These are phyloP conservation scores for Wickerhamiella occidentalis DNA, from an alignment of 805 yeast genomes.

Conservation along the genomic window DNA sequence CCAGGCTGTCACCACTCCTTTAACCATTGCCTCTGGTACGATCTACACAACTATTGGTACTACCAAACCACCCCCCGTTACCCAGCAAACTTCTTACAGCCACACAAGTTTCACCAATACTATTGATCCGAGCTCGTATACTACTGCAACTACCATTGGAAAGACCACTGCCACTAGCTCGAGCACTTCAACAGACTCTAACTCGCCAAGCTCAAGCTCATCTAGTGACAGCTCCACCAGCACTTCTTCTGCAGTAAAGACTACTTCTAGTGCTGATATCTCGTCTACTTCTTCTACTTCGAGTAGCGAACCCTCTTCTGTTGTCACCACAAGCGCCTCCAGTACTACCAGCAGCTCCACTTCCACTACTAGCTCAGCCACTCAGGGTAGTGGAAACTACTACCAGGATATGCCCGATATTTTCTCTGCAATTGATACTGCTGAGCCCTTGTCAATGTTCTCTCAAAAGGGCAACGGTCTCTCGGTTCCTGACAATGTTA, in stretches of 20 bases:
- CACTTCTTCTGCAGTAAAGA: constrained; percentile 2
- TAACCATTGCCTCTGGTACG: constrained; percentile 26
- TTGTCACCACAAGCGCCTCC: not conserved
- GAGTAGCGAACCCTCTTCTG: constrained; percentile 1
- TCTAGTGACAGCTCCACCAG: not conserved
- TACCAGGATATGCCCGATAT: constrained; percentile 31
- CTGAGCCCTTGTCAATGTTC: constrained; percentile 38
- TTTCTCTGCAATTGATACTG: constrained; percentile 38
- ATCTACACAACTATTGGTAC: constrained; percentile 26
- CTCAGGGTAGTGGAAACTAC: constrained; percentile 18
- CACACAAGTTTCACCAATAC: constrained; percentile 25
- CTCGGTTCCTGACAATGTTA: constrained; percentile 37
- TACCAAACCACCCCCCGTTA: constrained; percentile 26
- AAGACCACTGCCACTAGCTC: constrained; percentile 3
- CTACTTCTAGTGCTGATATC: not conserved
- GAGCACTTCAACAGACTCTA: not conserved
- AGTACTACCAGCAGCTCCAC: no score
- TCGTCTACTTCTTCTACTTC: constrained; percentile 1
- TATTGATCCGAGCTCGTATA: constrained; percentile 27
- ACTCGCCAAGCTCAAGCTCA: no score
- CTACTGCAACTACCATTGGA: constrained; percentile 16
- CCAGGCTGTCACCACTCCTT: constrained; percentile 25
- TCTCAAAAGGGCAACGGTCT: constrained; percentile 36
- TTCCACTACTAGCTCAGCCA: constrained; percentile 16
- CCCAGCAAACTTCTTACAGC: constrained; percentile 24